Evolutionary conservation across 495 filamentous ascomycete species (phyloP).

Genomic region (Penicillium odoratum): DNA sequence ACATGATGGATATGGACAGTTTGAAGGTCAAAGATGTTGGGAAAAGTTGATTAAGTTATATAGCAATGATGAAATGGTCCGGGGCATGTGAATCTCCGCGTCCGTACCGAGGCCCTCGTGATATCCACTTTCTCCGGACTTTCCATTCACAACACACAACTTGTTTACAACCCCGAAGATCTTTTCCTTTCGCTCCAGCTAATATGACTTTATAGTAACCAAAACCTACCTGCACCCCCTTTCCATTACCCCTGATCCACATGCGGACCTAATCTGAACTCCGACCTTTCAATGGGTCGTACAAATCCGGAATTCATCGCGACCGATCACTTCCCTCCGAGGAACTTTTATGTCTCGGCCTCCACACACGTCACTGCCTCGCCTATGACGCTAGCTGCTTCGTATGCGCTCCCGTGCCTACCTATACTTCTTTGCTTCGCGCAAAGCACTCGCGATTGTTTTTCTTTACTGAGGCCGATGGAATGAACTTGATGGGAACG

Average conservation of each 20-base stretch:
- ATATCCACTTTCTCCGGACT: slow-evolving; percentile 9
- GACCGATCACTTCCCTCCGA: slow-evolving; percentile 15
- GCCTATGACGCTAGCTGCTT: slow-evolving; percentile 40
- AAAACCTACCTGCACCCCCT: slow-evolving; percentile 1
- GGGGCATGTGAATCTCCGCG: slow-evolving; percentile 23
- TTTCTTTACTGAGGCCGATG: too few relatives aligned
- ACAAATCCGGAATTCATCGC: slow-evolving; percentile 29
- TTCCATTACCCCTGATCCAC: slow-evolving; percentile 19
- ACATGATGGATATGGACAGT: slow-evolving; percentile 56
- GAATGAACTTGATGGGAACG: too few relatives aligned
- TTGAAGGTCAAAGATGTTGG: not conserved
- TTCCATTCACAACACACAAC: slow-evolving; percentile 1
- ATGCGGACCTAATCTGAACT: not conserved
- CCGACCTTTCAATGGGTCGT: slow-evolving; percentile 4
- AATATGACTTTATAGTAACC: not conserved
- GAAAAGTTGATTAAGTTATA: slow-evolving; percentile 3
- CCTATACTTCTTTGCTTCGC: too few relatives aligned
- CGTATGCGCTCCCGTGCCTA: slow-evolving; percentile 27
- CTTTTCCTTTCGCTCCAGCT: not conserved
- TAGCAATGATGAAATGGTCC: slow-evolving; percentile 13
- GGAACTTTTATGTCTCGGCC: not conserved
- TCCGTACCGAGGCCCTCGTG: slow-evolving; percentile 24
- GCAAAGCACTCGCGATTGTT: too few relatives aligned
- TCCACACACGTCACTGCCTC: slow-evolving; percentile 29
- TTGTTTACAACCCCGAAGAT: too few relatives aligned